Conservation (phyloP, 371 early-diverging fungal species). For the Mortierella sp. region DNA sequence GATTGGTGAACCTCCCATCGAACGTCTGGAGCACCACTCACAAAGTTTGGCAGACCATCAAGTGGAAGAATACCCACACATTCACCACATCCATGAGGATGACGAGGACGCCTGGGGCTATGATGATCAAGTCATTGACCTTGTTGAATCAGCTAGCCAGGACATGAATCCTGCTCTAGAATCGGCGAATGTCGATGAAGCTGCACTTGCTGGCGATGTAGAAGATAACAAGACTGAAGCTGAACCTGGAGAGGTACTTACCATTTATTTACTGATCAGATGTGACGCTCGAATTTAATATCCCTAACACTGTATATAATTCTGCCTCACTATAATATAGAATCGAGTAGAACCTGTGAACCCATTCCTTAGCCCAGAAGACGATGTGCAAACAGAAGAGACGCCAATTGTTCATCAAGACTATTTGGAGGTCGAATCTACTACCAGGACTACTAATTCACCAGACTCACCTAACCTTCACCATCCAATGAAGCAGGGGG, state of each 20-base stretch:
- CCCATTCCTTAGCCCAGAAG: constrained; percentile 21
- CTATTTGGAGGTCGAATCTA: not conserved
- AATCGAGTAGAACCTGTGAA: not conserved
- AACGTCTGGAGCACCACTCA: not conserved
- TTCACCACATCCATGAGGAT: constrained; percentile 27
- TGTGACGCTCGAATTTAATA: not conserved
- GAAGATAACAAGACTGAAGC: not conserved
- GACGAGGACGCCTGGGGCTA: constrained; percentile 44
- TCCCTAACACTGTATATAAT: not conserved
- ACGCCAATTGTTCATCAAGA: not conserved
- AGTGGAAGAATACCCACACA: constrained; percentile 6
- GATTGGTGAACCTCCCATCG: not conserved
- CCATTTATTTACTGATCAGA: not conserved
- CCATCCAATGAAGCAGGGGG: not conserved
- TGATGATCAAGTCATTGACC: constrained; percentile 32
- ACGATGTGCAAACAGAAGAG: not conserved
- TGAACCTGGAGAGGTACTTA: constrained; percentile 7
- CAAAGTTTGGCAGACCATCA: not conserved
- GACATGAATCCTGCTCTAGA: not conserved
- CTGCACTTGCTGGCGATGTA: not conserved
- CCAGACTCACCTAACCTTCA: not conserved
- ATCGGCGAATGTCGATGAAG: not conserved
- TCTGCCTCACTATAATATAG: not conserved
- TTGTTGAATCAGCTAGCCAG: constrained; percentile 21
- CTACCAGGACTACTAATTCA: not conserved